Conservation (phyloP, 495 filamentous ascomycete genomes). For the Xylaria telfairii region DNA sequence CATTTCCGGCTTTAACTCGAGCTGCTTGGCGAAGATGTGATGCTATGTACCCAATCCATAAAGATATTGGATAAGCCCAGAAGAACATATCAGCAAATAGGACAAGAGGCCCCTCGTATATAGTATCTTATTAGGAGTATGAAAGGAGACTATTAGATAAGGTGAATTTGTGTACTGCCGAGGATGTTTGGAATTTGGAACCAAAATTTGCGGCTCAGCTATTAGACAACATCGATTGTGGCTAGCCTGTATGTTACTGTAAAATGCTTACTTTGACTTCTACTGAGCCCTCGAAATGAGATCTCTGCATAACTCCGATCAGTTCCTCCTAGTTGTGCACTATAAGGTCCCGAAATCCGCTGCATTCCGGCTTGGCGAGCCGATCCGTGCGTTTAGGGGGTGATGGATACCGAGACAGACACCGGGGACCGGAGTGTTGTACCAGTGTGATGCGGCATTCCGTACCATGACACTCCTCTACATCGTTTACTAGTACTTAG, state of each 20-base stretch:
- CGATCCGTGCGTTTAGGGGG: background rate
- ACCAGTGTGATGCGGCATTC: background rate
- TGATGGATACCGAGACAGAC: background rate
- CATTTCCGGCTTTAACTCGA: background rate
- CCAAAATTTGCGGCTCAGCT: background rate
- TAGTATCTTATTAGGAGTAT: background rate
- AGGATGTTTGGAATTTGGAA: too few species aligned
- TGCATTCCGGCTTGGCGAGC: background rate
- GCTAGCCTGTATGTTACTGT: too few species aligned
- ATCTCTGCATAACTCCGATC: background rate
- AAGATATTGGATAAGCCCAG: background rate
- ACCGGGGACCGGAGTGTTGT: background rate
- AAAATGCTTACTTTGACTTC: background rate
- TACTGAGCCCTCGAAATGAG: background rate
- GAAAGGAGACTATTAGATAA: background rate
- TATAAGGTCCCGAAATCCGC: background rate
- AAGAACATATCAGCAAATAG: background rate
- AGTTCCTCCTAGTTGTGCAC: background rate
- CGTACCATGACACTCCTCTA: background rate
- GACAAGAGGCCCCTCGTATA: background rate
- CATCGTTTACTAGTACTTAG: background rate
- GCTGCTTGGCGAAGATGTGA: background rate
- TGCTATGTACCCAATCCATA: background rate
- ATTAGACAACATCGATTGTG: background rate
- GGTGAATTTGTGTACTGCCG: background rate